Evolutionary conservation across 345 rosid genomes (phyloP).

Genomic region (Aquilaria malaccensis): DNA sequence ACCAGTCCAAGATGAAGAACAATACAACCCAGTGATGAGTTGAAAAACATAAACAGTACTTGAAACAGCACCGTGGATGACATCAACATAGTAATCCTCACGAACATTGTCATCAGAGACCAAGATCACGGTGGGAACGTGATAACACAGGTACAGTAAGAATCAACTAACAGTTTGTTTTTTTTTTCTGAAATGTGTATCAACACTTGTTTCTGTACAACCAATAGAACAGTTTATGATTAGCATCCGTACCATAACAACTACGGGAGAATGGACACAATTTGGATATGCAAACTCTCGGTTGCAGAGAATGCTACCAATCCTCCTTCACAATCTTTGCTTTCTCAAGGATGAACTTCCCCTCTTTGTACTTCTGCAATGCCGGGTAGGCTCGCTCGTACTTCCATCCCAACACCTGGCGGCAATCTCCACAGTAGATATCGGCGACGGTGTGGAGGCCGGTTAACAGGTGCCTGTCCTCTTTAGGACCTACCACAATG

Average conservation of each 20-base stretch:
- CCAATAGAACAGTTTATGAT: not conserved
- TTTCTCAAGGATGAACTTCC: constrained; percentile 83
- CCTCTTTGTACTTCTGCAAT: constrained; percentile 81
- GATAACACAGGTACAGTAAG: no score
- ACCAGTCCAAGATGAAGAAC: no score
- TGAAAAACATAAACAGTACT: no score
- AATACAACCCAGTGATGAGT: no score
- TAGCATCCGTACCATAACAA: constrained; percentile 10
- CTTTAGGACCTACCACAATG: constrained; percentile 55
- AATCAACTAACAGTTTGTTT: no score
- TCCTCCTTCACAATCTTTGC: constrained; percentile 65
- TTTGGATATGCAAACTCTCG: not conserved
- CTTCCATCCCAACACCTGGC: constrained; percentile 77
- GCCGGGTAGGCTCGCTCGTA: constrained; percentile 70
- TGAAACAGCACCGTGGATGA: no score
- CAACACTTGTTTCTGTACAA: constrained; percentile 13
- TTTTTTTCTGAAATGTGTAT: no score
- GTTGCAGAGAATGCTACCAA: constrained; percentile 35
- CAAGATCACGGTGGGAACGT: no score
- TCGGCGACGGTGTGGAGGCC: constrained; percentile 92
- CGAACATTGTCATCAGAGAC: no score
- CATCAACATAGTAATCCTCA: no score
- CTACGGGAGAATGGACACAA: constrained; percentile 21
- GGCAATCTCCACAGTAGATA: constrained; percentile 62
- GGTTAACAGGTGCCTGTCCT: constrained; percentile 63